A percentile compares a stretch with the other conserved stretches of the same genome.
These are phyloP conservation scores for Gautieria morchelliformis DNA, from an alignment of 768 basidiomycete species.

Conservation along the genomic window DNA sequence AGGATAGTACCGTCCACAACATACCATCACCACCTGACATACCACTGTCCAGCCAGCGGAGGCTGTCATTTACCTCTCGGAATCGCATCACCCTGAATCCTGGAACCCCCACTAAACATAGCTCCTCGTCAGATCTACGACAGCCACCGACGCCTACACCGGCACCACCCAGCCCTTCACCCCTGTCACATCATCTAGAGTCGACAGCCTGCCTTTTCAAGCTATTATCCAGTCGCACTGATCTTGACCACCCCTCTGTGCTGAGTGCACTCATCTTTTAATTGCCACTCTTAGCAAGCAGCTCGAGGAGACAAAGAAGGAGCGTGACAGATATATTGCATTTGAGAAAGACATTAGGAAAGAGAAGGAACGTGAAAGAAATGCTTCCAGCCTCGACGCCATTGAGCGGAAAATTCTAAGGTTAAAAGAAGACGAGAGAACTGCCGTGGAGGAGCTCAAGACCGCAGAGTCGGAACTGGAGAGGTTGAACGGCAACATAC, in stretches of 20 bases:
- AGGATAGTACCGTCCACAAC: constrained; percentile 68
- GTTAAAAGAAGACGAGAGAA: constrained; percentile 56
- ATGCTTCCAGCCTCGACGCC: constrained; percentile 51
- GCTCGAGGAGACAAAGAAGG: constrained; percentile 83
- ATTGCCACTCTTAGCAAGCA: constrained; percentile 66
- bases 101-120: constrained; percentile 18
- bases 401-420: constrained; percentile 65
- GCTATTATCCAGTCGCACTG: constrained; percentile 63
- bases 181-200: constrained; percentile 68
- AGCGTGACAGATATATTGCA: constrained; percentile 86
- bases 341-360: constrained; percentile 84
- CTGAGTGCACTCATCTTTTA: constrained; percentile 84
- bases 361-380: constrained; percentile 65
- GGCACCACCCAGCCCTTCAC: constrained; percentile 55
- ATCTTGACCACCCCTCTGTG: constrained; percentile 92
- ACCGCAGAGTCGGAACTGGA: constrained; percentile 68
- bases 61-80: constrained; percentile 29
- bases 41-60: constrained; percentile 8
- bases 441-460: constrained; percentile 64
- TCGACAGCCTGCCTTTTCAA: constrained; percentile 70
- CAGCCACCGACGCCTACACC: constrained; percentile 42
- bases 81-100: constrained; percentile 33
- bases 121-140: constrained; percentile 20
- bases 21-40: constrained; percentile 35
- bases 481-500: constrained; percentile 65